These are phyloP conservation scores for Ceratobasidium sp. DNA, from an alignment of 1,284 basidiomycete species.

Conservation along the genomic window DNA sequence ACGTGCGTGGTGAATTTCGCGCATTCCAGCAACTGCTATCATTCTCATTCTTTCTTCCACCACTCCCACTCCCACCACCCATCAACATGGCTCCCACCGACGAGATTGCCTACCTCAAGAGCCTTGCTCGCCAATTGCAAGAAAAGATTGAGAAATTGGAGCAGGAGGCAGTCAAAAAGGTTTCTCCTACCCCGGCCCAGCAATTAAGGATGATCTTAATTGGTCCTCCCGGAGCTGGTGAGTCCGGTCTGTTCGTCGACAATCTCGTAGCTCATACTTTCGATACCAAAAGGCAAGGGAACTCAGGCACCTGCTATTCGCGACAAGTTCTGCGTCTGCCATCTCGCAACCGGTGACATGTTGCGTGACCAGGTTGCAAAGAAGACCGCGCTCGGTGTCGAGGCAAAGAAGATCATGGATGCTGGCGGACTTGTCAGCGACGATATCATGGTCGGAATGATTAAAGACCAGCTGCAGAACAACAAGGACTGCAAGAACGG, in stretches of 20 bases:
- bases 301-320: constrained; percentile 96
- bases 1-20: constrained; percentile 30
- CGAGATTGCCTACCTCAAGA: constrained; percentile 90
- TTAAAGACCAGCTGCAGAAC: constrained; percentile 93
- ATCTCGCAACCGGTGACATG: constrained; percentile 98
- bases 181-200: constrained; percentile 60
- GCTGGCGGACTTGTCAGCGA: constrained; percentile 91
- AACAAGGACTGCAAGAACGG: constrained; percentile 94
- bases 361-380: constrained; percentile 90
- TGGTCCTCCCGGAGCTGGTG: constrained; percentile 96
- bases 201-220: constrained; percentile 90
- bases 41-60: background rate
- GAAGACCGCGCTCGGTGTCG: constrained; percentile 86
- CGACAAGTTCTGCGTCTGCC: constrained; percentile 94
- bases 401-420: constrained; percentile 99
- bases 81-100: constrained; percentile 63
- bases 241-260: constrained; percentile 46
- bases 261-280: background rate
- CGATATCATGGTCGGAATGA: constrained; percentile 98
- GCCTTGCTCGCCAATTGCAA: constrained; percentile 80
- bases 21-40: constrained; percentile 10
- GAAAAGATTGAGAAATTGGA: constrained; percentile 79
- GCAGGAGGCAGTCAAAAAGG: constrained; percentile 54
- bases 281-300: constrained; percentile 77
- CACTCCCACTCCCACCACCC: too few relatives aligned